Base-by-base conservation (phyloP, 306 rosid genomes). In the Vigna mungo region DNA sequence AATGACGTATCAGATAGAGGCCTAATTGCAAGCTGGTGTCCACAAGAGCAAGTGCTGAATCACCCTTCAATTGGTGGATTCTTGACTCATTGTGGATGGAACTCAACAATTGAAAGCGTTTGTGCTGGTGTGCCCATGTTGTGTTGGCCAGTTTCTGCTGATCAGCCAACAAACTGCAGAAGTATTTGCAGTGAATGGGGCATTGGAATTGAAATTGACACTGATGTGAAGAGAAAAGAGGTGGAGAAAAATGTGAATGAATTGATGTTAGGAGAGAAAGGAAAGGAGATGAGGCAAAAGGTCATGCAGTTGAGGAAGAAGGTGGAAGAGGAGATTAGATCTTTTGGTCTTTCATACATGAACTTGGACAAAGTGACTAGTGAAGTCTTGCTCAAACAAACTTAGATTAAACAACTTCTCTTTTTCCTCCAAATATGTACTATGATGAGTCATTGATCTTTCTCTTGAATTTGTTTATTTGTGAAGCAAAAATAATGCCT, bases 101-200 rank as follows among this genome's bases (percentile, higher is more conserved):
- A 32, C 4, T 32, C 36, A 32, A 32, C 36, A 3, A 2, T 32
- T 2, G 36, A 32, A 32, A 32, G 36, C 0, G 4, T 32, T 4
- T 32, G 5, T 32, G 36, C 36, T 3, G 36, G 36, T 32, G 36
- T 32, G 3, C 36, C 36, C 0, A 4, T 32, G 36, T 2, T 32
- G 4, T 32, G 36, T 32, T 32, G 36, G 36, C 36, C 62, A 55
- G 21, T 55, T 55, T 55, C 9, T 55, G 32, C 62, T 10, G 62
- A 55, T 4, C 62, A 55, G 7, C 62, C 62, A 21, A 55, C 32
- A 21, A 55, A 55, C 34, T 55, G 62, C 25, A 55, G 62, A 55
- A 2, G 7, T 3, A 21, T 55, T 55, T 55, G 62, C 34, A 21
- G 3, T 55, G 62, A 55, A 9, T 55, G 32, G 32, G 62, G 62